These are phyloP conservation scores for Fonsecaea multimorphosa DNA, from an alignment of 2,329 filamentous ascomycete species.

Conservation along the genomic window DNA sequence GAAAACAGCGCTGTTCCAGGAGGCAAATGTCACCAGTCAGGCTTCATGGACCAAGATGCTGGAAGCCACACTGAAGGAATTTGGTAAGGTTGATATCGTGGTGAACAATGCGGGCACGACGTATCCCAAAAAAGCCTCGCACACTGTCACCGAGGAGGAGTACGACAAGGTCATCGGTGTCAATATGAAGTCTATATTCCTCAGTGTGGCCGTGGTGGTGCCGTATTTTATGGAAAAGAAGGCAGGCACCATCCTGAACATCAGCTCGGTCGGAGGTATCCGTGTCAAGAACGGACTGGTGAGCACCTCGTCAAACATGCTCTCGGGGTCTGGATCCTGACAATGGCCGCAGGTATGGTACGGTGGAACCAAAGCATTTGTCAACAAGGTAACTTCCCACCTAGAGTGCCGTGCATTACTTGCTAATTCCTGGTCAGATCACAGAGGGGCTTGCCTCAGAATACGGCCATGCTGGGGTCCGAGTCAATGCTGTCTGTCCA, in stretches of 20 bases:
- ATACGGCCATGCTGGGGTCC: conserved; percentile 28
- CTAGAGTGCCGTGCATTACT: neutral
- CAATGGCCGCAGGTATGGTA: conserved; percentile 27
- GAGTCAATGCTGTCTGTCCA: conserved; percentile 26
- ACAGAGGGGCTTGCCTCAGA: conserved; percentile 30
- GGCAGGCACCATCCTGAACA: conserved; percentile 33
- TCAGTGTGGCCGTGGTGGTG: conserved; percentile 41
- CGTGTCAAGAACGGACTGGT: conserved; percentile 33
- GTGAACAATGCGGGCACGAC: conserved; percentile 79
- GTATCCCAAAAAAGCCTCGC: conserved; percentile 39
- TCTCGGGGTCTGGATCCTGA: neutral
- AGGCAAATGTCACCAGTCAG: conserved; percentile 40
- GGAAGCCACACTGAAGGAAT: conserved; percentile 35
- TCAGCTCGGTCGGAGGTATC: conserved; percentile 33
- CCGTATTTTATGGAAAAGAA: conserved; percentile 41
- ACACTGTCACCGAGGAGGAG: conserved; percentile 42
- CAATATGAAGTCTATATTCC: conserved; percentile 45
- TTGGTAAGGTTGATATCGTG: conserved; percentile 85
- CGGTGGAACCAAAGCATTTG: conserved; percentile 34
- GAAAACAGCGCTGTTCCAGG: conserved; percentile 39
- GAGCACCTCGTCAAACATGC: neutral
- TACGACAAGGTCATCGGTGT: conserved; percentile 44
- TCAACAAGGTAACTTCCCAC: conserved; percentile 17
- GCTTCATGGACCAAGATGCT: conserved; percentile 41
- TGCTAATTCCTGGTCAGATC: conserved; percentile 6